These are phyloP conservation scores for Tylopilus intermedius DNA, from an alignment of 768 basidiomycete genomes.

Conservation along the genomic window DNA sequence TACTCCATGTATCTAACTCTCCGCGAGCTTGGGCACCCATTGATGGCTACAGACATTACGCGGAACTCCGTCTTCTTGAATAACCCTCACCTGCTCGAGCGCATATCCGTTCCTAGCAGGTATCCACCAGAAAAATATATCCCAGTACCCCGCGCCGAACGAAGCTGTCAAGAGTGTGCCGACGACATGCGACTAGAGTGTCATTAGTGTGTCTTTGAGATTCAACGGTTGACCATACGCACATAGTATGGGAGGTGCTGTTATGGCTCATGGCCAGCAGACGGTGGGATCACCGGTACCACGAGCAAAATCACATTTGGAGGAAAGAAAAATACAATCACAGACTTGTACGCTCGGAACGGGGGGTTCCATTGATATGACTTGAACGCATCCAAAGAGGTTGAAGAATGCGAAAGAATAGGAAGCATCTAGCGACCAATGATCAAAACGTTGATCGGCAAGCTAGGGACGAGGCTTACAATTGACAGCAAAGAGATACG, in stretches of 20 bases:
- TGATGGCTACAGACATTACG: slow-evolving; percentile 49
- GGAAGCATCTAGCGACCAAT: slow-evolving; percentile 41
- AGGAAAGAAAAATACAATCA: slow-evolving; percentile 52
- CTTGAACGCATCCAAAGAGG: slow-evolving; percentile 40
- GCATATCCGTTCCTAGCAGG: slow-evolving; percentile 47
- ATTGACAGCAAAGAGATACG: slow-evolving; percentile 66
- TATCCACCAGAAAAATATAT: slow-evolving; percentile 45
- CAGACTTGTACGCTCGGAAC: slow-evolving; percentile 48
- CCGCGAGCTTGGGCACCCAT: slow-evolving; percentile 28
- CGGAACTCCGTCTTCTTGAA: slow-evolving; percentile 57
- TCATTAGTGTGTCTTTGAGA: neutral
- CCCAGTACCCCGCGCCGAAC: slow-evolving; percentile 55
- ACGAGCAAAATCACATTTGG: slow-evolving; percentile 63
- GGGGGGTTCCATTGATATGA: slow-evolving; percentile 59
- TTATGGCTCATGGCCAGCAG: slow-evolving; percentile 47
- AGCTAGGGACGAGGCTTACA: slow-evolving; percentile 34
- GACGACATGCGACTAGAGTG: slow-evolving; percentile 45
- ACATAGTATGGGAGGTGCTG: slow-evolving; percentile 66
- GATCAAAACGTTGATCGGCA: neutral
- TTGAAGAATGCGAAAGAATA: slow-evolving; percentile 59
- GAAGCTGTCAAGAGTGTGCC: slow-evolving; percentile 43
- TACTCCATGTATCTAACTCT: neutral
- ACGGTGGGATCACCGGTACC: slow-evolving; percentile 61
- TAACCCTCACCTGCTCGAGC: slow-evolving; percentile 41
- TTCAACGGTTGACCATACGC: slow-evolving; percentile 19